Conservation (phyloP, 1,284 basidiomycete genomes). For the Naganishia liquefaciens region DNA sequence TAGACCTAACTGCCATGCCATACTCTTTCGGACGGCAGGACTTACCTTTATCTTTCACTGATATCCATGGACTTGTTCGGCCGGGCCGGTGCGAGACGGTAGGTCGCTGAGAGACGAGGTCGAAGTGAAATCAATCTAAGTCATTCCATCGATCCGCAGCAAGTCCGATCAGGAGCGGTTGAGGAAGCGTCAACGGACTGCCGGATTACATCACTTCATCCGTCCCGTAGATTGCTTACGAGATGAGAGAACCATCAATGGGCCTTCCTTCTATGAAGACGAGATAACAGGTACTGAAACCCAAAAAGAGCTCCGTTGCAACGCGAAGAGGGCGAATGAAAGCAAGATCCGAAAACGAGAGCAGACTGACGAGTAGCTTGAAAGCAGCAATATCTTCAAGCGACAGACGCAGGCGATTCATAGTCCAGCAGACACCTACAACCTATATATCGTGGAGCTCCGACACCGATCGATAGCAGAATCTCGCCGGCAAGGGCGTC, state of each 20-base stretch:
- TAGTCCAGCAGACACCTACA: no score
- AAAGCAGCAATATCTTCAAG: no score
- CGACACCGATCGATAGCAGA: neutral
- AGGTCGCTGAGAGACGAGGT: neutral
- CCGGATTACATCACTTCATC: neutral
- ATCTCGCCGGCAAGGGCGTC: no score
- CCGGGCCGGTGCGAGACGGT: neutral
- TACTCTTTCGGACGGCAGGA: neutral
- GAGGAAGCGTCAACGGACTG: slow-evolving; percentile 16
- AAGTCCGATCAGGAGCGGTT: slow-evolving; percentile 7
- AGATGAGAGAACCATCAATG: neutral
- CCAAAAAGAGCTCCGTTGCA: no score
- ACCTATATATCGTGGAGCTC: slow-evolving; percentile 2
- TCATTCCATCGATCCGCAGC: neutral
- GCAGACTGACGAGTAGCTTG: no score
- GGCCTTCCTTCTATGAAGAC: no score
- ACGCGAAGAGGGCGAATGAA: neutral
- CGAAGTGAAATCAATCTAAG: neutral
- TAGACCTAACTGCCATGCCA: neutral
- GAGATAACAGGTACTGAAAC: no score
- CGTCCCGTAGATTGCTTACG: slow-evolving; percentile 16
- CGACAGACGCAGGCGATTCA: no score
- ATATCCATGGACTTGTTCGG: neutral
- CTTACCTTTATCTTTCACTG: slow-evolving; percentile 15
- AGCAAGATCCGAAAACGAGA: slow-evolving; percentile 1